Base-by-base conservation (phyloP, 305 asterid species). In the Ilex paraguariensis region DNA sequence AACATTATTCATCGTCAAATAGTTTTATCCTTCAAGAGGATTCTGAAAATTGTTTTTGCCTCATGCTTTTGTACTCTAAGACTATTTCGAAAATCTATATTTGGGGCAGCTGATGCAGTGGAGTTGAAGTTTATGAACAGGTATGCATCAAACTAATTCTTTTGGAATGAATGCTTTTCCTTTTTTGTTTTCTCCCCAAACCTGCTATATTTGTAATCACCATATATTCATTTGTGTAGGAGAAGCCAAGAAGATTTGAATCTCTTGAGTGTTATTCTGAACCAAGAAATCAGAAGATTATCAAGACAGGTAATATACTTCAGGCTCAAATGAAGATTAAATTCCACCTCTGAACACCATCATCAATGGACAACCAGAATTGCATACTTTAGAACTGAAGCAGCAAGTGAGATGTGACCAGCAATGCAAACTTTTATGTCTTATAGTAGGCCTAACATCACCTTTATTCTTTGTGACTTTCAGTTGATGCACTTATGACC, bases 41-140 rank as follows among this genome's bases (percentile, higher is more conserved):
- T 59, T 33, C 46, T 59, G 57, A 36, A n/a, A 39, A 52, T 52
- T 49, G 4, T 31, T 57, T 49, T 53, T 52, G 36, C 60, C 56
- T 57, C 52, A 17, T 60, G 56, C 59, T 69, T 65, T 70, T n/a
- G 56, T 66, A 32, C 57, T 51, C 45, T 13, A 62, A 92, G 98
- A 87, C 73, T 92, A 67, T 92, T 89, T 64, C 89, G 98, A 62
- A 92, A 92, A 75, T 82, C 86, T 58, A 87, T 92, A 64, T 92
- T 92, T 61, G 98, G 98, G 71, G 96, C 83, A 56, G 98, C 98
- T n/a, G 98, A 92, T 82, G 98, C 90, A 84, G 87, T 92, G 58
- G 98, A 92, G 74, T 62, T 92, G 78, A 92, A 89, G 82, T 92
- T 92, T 51, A 83, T 92, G 77, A 86, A 87, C 78, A 88, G 98